Evolutionary conservation across 805 yeast species (phyloP), one percentile per base, ranked within the genome.

Genomic region (Candida pseudoglaebosa): DNA sequence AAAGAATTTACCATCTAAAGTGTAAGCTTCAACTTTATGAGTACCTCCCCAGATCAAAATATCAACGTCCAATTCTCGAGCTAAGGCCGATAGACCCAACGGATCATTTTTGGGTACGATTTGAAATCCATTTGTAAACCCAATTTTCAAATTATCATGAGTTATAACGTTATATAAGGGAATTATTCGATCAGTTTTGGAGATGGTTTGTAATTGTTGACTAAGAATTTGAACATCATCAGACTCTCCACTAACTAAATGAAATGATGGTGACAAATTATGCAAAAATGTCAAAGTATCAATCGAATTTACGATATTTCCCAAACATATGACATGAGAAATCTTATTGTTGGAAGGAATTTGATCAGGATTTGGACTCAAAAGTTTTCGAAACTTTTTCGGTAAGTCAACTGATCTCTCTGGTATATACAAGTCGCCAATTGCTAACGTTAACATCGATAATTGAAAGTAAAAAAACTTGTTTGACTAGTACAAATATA

Each of bases 41-140:
- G 95, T 84, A 0, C 96, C 95, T 10, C 98, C 97, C 84, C 93
- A 88, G 10, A 93, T 70, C 47, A 93, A 67, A 4, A 93, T 76
- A 59, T 93, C 98, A 28, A 86, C 97, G 56, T 90, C 95, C 71
- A 90, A 72, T 62, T 88, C 88, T 43, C 99, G 73, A 1, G 98
- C 96, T 43, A 84, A 73, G 0, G 85, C 77, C 44, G 87, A 69
- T 39, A 93, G 67, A 34, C 95, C 81, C 50, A 90, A 77, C 3
- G 96, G 95, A 54, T 93, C 98, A 33, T 79, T 80, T 43, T 80
- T 78, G 1, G 99, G 98, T 6, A 90, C 82, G 2, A 89, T 69
- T 19, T 83, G 82, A 57, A 80, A 82, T 4, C 97, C 96, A 50
- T 86, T 82, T 10, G 91, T 79, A 47, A 90, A 75, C 2, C 98